Percentiles rank a stretch among this genome's conserved stretches.
phyloP scores from a whole-genome alignment of 1,284 basidiomycete genomes.

The Tilletia walkeri region DNA sequence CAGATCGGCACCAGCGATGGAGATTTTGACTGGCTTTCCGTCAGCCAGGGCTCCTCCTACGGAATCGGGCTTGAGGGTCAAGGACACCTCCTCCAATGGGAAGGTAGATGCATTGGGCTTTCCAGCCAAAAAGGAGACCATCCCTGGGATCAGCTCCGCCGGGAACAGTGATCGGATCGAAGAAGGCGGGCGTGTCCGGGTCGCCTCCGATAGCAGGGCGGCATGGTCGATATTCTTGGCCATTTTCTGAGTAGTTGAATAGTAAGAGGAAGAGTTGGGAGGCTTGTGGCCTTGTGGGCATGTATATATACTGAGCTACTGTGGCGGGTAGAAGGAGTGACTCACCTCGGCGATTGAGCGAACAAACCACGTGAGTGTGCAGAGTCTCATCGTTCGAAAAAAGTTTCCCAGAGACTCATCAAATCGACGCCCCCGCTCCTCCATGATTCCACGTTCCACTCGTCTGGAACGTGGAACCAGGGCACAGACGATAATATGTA shows the following conservation, averaged over 20 bases:
- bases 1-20: slow-evolving; percentile 52
- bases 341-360: too few species aligned
- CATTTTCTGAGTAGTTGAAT: neutral
- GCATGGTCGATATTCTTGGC: neutral
- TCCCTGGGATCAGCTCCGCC: slow-evolving; percentile 71
- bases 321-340: neutral
- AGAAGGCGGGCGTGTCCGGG: slow-evolving; percentile 21
- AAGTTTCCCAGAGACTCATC: too few species aligned
- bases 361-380: too few species aligned
- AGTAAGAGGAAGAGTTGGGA: neutral
- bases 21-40: slow-evolving; percentile 34
- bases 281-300: neutral
- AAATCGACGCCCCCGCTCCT: too few species aligned
- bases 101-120: slow-evolving; percentile 84
- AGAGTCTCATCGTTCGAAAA: too few species aligned
- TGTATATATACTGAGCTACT: too few species aligned
- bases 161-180: slow-evolving; percentile 68
- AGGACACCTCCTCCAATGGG: slow-evolving; percentile 74
- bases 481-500: too few species aligned
- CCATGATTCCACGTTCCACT: too few species aligned
- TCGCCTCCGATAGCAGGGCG: slow-evolving; percentile 2
- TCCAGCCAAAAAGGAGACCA: slow-evolving; percentile 72
- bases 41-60: slow-evolving; percentile 30
- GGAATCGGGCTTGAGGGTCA: slow-evolving; percentile 58
- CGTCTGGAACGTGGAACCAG: too few species aligned